These are phyloP conservation scores for Neltuma alba DNA, from an alignment of 306 rosid species.

Conservation along the genomic window DNA sequence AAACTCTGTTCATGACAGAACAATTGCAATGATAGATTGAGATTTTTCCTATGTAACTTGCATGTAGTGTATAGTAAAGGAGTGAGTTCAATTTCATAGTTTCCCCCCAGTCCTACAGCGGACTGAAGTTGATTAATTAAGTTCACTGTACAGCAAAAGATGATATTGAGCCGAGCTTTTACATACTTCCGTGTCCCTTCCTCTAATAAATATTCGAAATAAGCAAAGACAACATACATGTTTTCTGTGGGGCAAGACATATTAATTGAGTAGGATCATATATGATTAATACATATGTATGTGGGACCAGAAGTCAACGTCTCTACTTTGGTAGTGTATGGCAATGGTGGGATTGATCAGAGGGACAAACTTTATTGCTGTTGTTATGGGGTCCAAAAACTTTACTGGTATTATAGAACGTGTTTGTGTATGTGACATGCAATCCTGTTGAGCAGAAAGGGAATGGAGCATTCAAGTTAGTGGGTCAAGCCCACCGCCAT, in stretches of 20 bases:
- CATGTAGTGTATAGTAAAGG: conserved; percentile 52
- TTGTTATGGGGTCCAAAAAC: background rate
- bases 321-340: background rate
- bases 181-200: background rate
- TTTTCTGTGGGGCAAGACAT: conserved; percentile 33
- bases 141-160: conserved; percentile 13
- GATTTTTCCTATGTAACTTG: conserved; percentile 33
- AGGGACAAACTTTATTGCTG: background rate
- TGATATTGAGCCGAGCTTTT: background rate
- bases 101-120: conserved; percentile 22
- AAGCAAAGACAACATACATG: conserved; percentile 33
- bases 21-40: conserved; percentile 1
- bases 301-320: conserved; percentile 26
- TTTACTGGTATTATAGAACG: background rate
- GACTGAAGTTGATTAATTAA: conserved; percentile 32
- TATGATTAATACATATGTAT: background rate
- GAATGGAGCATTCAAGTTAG: conserved; percentile 13
- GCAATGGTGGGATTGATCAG: conserved; percentile 4
- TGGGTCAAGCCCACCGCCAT: conserved; percentile 22
- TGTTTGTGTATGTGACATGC: background rate
- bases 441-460: background rate
- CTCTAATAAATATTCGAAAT: conserved; percentile 33
- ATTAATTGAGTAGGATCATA: conserved; percentile 9
- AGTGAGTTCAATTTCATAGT: conserved; percentile 38
- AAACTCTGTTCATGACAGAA: conserved; percentile 75